Percentiles rank a stretch among this genome's conserved stretches.
Conservation (phyloP, 352 stramenopile species). For the Aphanomyces invadans region DNA sequence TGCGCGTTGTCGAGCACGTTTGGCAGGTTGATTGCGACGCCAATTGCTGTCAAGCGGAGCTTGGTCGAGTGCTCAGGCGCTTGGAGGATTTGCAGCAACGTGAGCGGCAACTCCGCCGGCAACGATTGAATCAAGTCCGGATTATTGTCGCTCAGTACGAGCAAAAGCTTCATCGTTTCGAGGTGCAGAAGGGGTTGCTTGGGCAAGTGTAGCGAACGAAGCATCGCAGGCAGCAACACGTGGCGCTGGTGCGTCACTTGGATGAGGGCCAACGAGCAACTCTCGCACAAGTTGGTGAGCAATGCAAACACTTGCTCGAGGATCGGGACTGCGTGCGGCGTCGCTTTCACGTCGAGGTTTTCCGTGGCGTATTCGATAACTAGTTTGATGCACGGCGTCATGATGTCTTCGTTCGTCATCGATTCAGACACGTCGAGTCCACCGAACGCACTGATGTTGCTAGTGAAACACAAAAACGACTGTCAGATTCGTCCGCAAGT, state of each 20-base stretch:
- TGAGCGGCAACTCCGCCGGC: conserved; percentile 54
- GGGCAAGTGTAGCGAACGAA: conserved; percentile 48
- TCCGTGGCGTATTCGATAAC: conserved; percentile 50
- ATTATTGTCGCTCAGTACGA: conserved; percentile 78
- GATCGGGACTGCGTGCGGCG: conserved; percentile 49
- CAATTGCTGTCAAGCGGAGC: conserved; percentile 32
- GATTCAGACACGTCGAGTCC: conserved; percentile 74
- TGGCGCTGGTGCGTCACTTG: conserved; percentile 64
- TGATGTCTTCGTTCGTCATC: conserved; percentile 66
- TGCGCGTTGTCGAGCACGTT: conserved; percentile 72
- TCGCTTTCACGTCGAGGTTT: conserved; percentile 31
- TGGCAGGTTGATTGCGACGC: conserved; percentile 72
- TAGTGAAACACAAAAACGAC: conserved; percentile 8
- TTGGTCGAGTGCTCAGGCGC: conserved; percentile 4
- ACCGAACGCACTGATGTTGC: conserved; percentile 83
- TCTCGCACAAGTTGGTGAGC: conserved; percentile 78
- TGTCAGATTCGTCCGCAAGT: background rate
- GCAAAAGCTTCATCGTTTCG: conserved; percentile 72
- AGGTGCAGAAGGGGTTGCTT: conserved; percentile 49
- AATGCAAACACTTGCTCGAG: conserved; percentile 76
- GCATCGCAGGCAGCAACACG: conserved; percentile 65
- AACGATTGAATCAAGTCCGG: conserved; percentile 55
- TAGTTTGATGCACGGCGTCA: conserved; percentile 70
- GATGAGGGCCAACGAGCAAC: conserved; percentile 65
- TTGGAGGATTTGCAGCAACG: conserved; percentile 60